Base-by-base conservation (phyloP, 2,329 filamentous ascomycete genomes). In the Claviceps paspali region DNA sequence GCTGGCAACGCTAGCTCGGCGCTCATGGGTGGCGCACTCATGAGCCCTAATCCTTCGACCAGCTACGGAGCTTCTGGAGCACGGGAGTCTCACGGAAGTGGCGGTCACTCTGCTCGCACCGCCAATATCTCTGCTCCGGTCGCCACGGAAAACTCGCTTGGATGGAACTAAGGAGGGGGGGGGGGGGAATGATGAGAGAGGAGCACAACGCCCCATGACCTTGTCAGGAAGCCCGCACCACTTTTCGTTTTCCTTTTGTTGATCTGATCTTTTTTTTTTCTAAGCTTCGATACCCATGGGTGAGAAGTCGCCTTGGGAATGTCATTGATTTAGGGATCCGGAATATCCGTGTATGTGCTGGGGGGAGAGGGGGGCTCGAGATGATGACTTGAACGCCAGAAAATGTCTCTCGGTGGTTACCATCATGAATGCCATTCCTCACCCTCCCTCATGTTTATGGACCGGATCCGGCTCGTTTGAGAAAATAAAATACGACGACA, bases 111-210 rank as follows among this genome's bases (percentile, higher is more conserved):
- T 37, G 68, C 59, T 17, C 65, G 71, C 33, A 73, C 69, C 3
- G 68, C 69, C 30, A 67, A 79, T 59, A 94, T 95, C 55, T 92
- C 83, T 43, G 83, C 84, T 24, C 87, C 87, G 3, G 82, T 94
- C 45, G 87, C 87, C 58, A 81, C 86, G 3, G 86, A 92, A 65
- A 95, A 95, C 69, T 93, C 85, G 36, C 73, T 95, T 47, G 87
- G 87, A 51, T 95, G 87, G 87, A 93, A 92, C 66, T 95, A 46
- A 57, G 45, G 24, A 37, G n/a, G n/a, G n/a, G n/a, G n/a, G n/a
- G n/a, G n/a, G n/a, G n/a, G n/a, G n/a, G 27, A 45, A 19, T 29
- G 22, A 21, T n/a, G 17, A 42, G 27, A 33, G 28, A 36, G 19
- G 18, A 8, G 14, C 14, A 26, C 14, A n/a, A 17, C 18, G 14